phyloP scores from a whole-genome alignment of 2,329 filamentous ascomycete genomes.

The Aspergillus sp. region DNA sequence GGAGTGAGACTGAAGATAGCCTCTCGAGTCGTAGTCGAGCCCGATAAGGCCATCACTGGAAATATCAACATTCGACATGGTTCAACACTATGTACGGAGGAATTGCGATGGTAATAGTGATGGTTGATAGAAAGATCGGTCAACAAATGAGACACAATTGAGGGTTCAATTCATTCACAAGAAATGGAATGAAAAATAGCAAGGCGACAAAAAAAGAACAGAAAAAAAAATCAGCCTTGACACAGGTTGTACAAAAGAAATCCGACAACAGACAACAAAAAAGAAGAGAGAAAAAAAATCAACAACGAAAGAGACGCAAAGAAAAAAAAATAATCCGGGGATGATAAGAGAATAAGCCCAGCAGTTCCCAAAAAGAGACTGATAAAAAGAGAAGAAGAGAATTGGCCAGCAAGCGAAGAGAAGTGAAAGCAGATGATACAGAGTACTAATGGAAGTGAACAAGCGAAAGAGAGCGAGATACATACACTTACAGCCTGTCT shows the following conservation, averaged over 20 bases:
- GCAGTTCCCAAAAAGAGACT: background rate
- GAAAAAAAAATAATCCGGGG: background rate
- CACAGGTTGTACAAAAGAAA: too few relatives aligned
- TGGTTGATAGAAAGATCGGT: constrained; percentile 3
- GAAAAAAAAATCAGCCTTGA: background rate
- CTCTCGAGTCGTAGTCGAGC: constrained; percentile 43
- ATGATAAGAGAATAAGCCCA: background rate
- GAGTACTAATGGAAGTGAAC: too few relatives aligned
- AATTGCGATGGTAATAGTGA: constrained; percentile 9
- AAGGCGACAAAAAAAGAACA: constrained; percentile 7
- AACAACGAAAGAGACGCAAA: constrained; percentile 2
- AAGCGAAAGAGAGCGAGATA: background rate
- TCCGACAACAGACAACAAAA: constrained; percentile 2
- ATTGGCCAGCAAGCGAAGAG: background rate
- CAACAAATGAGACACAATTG: background rate
- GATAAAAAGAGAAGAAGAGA: background rate
- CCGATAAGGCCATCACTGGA: constrained; percentile 40
- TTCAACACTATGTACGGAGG: constrained; percentile 14
- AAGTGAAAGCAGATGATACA: background rate
- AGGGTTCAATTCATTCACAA: background rate
- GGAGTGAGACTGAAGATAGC: constrained; percentile 36
- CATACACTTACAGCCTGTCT: too few relatives aligned
- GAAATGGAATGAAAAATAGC: constrained; percentile 1
- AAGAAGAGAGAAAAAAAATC: constrained; percentile 6
- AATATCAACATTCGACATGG: constrained; percentile 41